Evolutionary conservation across 2,329 filamentous ascomycete species (phyloP), one percentile per base, ranked within the genome.

Genomic region (Fusarium subtropicale): DNA sequence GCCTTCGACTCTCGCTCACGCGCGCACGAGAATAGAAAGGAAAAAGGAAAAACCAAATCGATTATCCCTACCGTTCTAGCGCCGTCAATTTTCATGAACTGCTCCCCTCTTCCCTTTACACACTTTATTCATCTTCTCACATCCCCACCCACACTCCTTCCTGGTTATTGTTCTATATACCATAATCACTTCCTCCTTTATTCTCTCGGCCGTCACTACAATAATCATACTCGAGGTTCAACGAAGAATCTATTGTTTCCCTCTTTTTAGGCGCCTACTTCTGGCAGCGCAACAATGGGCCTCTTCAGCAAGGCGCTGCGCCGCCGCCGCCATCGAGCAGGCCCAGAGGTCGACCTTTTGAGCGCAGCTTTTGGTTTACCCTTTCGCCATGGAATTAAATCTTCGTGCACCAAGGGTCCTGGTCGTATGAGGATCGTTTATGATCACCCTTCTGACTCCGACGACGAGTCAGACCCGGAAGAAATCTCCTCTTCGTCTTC

Each of bases 301-400:
- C 57, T 66, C 44, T 59, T 72, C 16, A 65, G 56, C 47, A 69
- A 61, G 47, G 24, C 59, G 15, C 50, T 68, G 39, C 55, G 61
- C 9, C 59, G 60, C 15, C 69, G 63, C 10, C 66, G 72, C 13
- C 57, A 56, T 54, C 46, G 51, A 28, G 33, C 60, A 28, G 63
- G 61, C n/a, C 64, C 63, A 26, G 63, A 69, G n/a, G 44, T 77
- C 28, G 76, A 77, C 53, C 64, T 77, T 9, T 57, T 77, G 28
- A 69, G 72, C 12, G 73, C 74, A 5, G 61, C 69, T 7, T 77
- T 77, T 56, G 75, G 75, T 8, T 48, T 76, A 12, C 74, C 76
- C 3, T 72, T 73, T 30, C 60, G 56, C 24, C 63, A 64, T 10
- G 55, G 68, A 16, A 34, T 64, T 31, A 39, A 62, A 41, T 53